Evolutionary conservation across 148 eudicot species (phyloP).

Genomic region (Spergularia marina): DNA sequence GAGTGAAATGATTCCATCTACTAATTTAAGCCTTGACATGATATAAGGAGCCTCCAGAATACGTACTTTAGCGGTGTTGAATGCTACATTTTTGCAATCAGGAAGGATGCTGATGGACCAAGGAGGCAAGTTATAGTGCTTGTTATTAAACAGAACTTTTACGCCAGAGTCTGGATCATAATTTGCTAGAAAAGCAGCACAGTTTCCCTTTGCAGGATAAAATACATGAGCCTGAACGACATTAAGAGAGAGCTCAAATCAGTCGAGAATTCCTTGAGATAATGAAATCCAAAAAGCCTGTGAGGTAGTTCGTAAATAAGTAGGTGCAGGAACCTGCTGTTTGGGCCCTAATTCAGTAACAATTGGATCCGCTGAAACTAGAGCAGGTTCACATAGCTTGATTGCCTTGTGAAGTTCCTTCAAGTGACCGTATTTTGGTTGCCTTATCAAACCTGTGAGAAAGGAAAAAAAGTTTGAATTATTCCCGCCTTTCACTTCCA

Average conservation of each 20-base stretch:
- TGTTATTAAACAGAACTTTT: constrained; percentile 69
- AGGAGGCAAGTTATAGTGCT: constrained; percentile 86
- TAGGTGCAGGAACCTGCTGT: constrained; percentile 56
- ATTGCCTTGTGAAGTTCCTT: constrained; percentile 76
- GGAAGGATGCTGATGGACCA: constrained; percentile 99
- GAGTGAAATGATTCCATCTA: constrained; percentile 6
- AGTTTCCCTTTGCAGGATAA: constrained; percentile 60
- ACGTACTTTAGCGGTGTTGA: constrained; percentile 93
- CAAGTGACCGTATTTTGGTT: constrained; percentile 81
- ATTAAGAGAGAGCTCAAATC: constrained; percentile 11
- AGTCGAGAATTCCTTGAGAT: constrained; percentile 13
- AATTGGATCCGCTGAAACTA: constrained; percentile 70
- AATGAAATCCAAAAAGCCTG: not conserved
- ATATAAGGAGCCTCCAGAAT: not conserved
- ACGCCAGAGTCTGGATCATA: constrained; percentile 56
- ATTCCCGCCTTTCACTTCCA: not conserved
- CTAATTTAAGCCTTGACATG: constrained; percentile 1
- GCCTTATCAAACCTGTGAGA: constrained; percentile 62
- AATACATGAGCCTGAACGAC: constrained; percentile 73
- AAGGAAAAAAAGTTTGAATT: constrained; percentile 12
- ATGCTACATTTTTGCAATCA: constrained; percentile 79
- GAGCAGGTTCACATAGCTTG: constrained; percentile 70
- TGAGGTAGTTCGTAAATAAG: constrained; percentile 2
- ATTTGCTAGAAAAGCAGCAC: constrained; percentile 89
- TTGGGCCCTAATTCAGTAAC: constrained; percentile 63